phyloP scores from a whole-genome alignment of 192 early-diverging fungal genomes.

The Entomortierella chlamydospora region DNA sequence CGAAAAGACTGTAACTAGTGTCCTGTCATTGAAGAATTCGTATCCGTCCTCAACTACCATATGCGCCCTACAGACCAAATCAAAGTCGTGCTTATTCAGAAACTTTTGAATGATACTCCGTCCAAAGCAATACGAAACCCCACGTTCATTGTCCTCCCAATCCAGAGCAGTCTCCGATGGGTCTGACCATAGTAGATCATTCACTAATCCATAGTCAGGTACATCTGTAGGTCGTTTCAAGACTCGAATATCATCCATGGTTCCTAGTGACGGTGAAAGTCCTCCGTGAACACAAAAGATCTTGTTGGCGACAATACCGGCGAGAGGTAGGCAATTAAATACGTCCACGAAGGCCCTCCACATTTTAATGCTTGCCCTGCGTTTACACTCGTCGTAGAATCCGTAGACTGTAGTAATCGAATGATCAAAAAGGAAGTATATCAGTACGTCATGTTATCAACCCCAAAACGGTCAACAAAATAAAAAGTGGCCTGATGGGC shows the following conservation, averaged over 20 bases:
- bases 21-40: constrained; percentile 93
- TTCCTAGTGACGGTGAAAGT: constrained; percentile 79
- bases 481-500: too few species aligned
- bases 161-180: constrained; percentile 82
- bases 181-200: constrained; percentile 95
- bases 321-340: constrained; percentile 95
- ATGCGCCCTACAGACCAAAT: constrained; percentile 93
- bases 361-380: constrained; percentile 84
- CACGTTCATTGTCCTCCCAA: constrained; percentile 95
- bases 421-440: not conserved
- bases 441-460: too few species aligned
- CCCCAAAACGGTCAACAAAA: too few species aligned
- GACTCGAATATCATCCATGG: constrained; percentile 88
- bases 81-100: constrained; percentile 86
- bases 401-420: constrained; percentile 90
- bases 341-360: constrained; percentile 94
- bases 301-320: constrained; percentile 90
- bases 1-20: constrained; percentile 92
- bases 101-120: constrained; percentile 87
- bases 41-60: constrained; percentile 99
- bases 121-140: constrained; percentile 96
- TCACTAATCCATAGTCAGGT: constrained; percentile 91
- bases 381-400: constrained; percentile 98
- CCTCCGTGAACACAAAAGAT: constrained; percentile 98
- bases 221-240: constrained; percentile 89